phyloP scores from a whole-genome alignment of 768 basidiomycete genomes.

The Lyophyllum shimeji region DNA sequence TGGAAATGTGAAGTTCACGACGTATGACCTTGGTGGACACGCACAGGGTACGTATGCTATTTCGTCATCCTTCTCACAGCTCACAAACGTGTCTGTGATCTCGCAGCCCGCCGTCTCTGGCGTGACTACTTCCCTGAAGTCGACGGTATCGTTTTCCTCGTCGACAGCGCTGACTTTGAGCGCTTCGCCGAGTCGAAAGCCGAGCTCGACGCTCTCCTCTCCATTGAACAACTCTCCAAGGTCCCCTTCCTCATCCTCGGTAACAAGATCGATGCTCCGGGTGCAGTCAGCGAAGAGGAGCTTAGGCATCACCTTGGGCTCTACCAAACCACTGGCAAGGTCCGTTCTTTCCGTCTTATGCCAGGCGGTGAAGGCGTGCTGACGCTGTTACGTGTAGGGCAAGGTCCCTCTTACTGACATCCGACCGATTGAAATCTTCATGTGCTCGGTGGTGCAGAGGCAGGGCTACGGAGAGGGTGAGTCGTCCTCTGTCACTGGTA shows the following conservation, averaged over 20 bases:
- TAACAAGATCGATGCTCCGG: conserved; percentile 99
- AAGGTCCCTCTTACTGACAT: conserved; percentile 97
- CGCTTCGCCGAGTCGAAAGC: conserved; percentile 96
- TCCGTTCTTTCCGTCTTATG: conserved; percentile 29
- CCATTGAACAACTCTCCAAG: conserved; percentile 92
- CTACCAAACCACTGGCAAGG: conserved; percentile 99
- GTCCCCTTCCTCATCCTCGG: conserved; percentile 98
- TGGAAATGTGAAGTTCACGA: conserved; percentile 98
- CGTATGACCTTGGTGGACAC: conserved; percentile 97
- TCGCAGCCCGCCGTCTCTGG: conserved; percentile 91
- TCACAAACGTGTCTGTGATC: neutral
- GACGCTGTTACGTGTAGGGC: conserved; percentile 52
- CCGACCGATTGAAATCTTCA: conserved; percentile 98
- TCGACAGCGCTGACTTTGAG: conserved; percentile 96
- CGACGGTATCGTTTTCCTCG: conserved; percentile 98
- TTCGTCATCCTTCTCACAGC: neutral
- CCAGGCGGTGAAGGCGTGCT: conserved; percentile 3
- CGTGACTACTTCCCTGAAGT: conserved; percentile 99
- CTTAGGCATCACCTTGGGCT: conserved; percentile 92
- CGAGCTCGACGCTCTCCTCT: conserved; percentile 93
- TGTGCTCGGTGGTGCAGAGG: conserved; percentile 99
- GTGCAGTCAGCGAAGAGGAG: conserved; percentile 97
- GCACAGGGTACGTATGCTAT: conserved; percentile 68
- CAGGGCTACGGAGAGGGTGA: conserved; percentile 97
- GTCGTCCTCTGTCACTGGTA: conserved; percentile 12